A percentile compares a stretch with the other conserved stretches of the same genome.
phyloP scores from a whole-genome alignment of 2,329 filamentous ascomycete genomes.

The Penicillium polonicum region DNA sequence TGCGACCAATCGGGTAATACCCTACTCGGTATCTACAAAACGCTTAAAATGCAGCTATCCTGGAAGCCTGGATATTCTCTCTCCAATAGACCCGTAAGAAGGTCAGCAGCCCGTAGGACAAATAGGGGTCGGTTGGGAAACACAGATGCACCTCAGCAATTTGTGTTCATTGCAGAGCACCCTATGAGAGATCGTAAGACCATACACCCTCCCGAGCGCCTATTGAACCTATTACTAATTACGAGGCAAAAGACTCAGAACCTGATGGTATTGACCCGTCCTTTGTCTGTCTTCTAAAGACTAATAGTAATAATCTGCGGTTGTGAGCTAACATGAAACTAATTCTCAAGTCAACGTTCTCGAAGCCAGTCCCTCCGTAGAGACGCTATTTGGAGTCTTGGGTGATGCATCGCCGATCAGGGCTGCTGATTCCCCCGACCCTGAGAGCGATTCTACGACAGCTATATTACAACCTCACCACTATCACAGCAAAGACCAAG shows the following conservation, averaged over 20 bases:
- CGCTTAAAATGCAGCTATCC: not conserved
- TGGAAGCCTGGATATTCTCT: not conserved
- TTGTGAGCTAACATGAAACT: not conserved
- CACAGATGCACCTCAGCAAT: not conserved
- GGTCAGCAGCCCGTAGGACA: not conserved
- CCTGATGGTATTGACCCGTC: not conserved
- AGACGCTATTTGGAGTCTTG: not conserved
- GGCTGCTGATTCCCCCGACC: not conserved
- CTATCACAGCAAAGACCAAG: not conserved
- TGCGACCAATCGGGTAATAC: not conserved
- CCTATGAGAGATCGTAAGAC: not conserved
- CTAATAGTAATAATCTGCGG: not conserved
- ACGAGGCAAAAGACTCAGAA: not conserved
- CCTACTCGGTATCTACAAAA: not conserved
- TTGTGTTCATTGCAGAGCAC: not conserved
- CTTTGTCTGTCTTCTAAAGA: not conserved
- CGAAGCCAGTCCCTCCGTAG: not conserved
- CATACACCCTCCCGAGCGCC: not conserved
- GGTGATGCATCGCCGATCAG: not conserved
- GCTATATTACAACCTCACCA: not conserved
- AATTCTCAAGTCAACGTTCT: not conserved
- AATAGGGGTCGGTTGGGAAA: not conserved
- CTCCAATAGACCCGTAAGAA: not conserved
- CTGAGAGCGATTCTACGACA: not conserved
- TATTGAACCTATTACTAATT: not conserved